Evolutionary conservation across 1,284 basidiomycete genomes (phyloP).

Genomic region (Boletus subluridellus): DNA sequence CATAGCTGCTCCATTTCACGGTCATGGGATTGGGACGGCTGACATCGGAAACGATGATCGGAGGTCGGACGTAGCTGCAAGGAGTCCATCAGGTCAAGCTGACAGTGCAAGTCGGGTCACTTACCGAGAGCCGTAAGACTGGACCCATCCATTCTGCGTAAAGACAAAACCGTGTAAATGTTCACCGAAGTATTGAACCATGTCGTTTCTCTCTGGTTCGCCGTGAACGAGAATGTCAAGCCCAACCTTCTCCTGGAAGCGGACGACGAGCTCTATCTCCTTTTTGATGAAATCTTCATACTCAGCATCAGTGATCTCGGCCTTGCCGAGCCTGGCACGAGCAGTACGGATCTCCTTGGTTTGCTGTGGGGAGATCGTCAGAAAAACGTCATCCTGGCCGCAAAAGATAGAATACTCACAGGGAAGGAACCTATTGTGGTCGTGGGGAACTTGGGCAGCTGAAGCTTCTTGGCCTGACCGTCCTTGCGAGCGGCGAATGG

Average conservation of each 20-base stretch:
- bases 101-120: conserved; percentile 22
- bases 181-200: conserved; percentile 99
- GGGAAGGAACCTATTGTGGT: conserved; percentile 99
- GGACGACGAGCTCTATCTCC: conserved; percentile 92
- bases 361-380: conserved; percentile 54
- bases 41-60: conserved; percentile 98
- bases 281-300: conserved; percentile 99
- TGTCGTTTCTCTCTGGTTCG: conserved; percentile 98
- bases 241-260: conserved; percentile 95
- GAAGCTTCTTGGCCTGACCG: conserved; percentile 85
- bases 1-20: conserved; percentile 95
- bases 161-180: conserved; percentile 94
- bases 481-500: conserved; percentile 87
- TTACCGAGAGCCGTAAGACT: conserved; percentile 91
- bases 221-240: conserved; percentile 99
- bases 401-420: conserved; percentile 39
- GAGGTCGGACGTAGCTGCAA: conserved; percentile 93
- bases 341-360: conserved; percentile 98
- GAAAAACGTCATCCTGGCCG: background rate
- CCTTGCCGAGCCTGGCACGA: conserved; percentile 93
- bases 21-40: conserved; percentile 93
- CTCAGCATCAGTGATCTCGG: conserved; percentile 81
- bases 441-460: conserved; percentile 96
- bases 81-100: conserved; percentile 28
- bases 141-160: conserved; percentile 99